phyloP scores from a whole-genome alignment of 306 rosid species.

The Acacia confusa region DNA sequence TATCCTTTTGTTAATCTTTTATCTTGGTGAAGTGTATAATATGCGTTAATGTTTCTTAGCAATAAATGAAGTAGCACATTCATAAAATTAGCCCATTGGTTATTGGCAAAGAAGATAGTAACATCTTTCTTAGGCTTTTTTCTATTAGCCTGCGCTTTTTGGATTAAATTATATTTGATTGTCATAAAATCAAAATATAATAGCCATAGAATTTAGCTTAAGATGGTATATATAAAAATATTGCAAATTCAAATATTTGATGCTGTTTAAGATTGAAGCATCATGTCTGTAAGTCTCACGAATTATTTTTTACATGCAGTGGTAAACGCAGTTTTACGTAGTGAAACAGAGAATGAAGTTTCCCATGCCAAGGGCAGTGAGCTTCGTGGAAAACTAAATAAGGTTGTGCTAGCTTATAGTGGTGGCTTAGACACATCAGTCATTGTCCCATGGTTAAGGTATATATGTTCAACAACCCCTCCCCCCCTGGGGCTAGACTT shows the following conservation, averaged over 20 bases:
- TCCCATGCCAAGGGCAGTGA: constrained; percentile 49
- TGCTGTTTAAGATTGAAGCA: constrained; percentile 10
- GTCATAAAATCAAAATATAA: not conserved
- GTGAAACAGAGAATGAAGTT: constrained; percentile 40
- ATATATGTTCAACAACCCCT: not conserved
- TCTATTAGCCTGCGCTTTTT: not conserved
- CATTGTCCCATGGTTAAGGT: constrained; percentile 97
- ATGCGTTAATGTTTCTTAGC: not conserved
- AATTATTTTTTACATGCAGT: constrained; percentile 43
- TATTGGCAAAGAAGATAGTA: not conserved
- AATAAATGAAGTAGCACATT: not conserved
- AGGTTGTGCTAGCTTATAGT: constrained; percentile 94
- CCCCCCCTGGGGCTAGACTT: not conserved
- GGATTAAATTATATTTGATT: not conserved
- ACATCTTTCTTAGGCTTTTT: not conserved
- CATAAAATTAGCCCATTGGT: not conserved
- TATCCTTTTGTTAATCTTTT: not conserved
- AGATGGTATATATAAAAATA: not conserved
- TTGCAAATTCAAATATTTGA: not conserved
- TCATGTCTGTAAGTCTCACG: constrained; percentile 19
- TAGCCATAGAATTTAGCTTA: not conserved
- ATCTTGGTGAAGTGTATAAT: not conserved
- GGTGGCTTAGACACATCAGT: constrained; percentile 99
- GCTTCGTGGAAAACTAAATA: constrained; percentile 78
- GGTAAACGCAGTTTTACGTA: constrained; percentile 45